Base-by-base conservation (phyloP, 176 grass and related monocot species). In the Juncus inflexus region DNA sequence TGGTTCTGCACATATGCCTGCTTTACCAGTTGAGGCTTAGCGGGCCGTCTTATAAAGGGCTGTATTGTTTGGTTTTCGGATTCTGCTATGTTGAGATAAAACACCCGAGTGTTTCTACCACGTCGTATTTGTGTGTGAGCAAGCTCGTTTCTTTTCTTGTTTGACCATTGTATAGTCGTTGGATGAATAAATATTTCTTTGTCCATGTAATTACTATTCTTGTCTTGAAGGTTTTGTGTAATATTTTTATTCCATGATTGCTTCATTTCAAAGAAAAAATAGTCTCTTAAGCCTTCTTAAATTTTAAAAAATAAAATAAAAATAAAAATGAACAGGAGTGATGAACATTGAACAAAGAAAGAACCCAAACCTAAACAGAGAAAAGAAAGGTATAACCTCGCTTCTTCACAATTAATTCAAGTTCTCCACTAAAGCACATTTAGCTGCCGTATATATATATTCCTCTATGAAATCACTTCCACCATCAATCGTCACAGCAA, bases 311-410 rank as follows among this genome's bases (percentile, higher is more conserved):
- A 2, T 0, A 9, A 47, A 9, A 9, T 47, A 47, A 5, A 6
- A 47, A 47, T 47, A 47, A 47, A 6, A 47, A 47, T 47, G 43
- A 47, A 47, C 1, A 47, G 43, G 0, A 47, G 43, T 47, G 43
- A 9, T 47, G 43, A 5, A 47, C 43, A 2, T 5, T 47, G 43
- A 5, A 47, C 43, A 47, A 9, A 47, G 43, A 47, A 47, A 47
- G 43, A 47, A 47, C 43, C 43, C 9, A 9, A 47, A 47, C 43
- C 43, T 47, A 47, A 47, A 47, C 6, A 47, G 43, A 47, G 43
- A 47, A 59, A 40, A 58, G 67, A 45, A 59, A 59, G 67, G 67
- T 71, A 71, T 71, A 59, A 59, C 38, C 67, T 71, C 38, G 10
- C 15, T 52, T 42, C 53, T 52, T 58, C 36, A 42, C 67, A 71